Evolutionary conservation across 306 rosid genomes (phyloP), one percentile per base, ranked within the genome.

Genomic region (Quercus dentata): DNA sequence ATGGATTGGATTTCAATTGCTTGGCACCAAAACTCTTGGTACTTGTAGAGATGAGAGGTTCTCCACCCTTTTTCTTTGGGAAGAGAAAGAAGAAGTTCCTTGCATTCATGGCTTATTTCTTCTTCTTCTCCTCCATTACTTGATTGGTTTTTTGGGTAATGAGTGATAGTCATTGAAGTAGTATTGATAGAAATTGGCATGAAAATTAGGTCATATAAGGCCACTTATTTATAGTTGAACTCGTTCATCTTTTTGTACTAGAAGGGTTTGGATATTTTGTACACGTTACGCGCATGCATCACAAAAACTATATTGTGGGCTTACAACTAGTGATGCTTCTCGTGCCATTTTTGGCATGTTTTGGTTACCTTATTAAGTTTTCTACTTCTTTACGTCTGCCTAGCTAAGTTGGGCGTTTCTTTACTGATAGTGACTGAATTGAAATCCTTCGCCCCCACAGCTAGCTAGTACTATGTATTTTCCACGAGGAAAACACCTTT

Each of bases 11-110:
- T 77, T 68, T 77, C 81, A 10, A 15, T 14, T 54, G 89, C 64
- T 41, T 79, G 89, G 38, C 87, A 86, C 92, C 94, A 88, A 77
- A 86, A 86, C 12, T 62, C 81, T 88, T 90, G 91, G 83, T 62
- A 88, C 6, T 74, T 74, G 61, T 85, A 86, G 38, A 86, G 57
- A 23, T 83, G 65, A 35, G 71, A 65, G 52, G 83, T 68, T 56
- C 85, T 20, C 90, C 89, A 88, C 31, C 90, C 90, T 78, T 17
- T 85, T 81, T 71, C 90, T 73, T 73, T 90, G 5, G 90, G 90
- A 69, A 86, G 90, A 75, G 89, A 79, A 31, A 75, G 80, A 54
- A 88, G 79, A 25, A 88, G 56, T 6, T 88, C 33, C 49, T 81
- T 83, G 52, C 72, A 80, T 69, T 83, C 90, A 28, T 81, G 83